These are phyloP conservation scores for Ensete ventricosum DNA, from an alignment of 176 grass and related monocot genomes.

Conservation along the genomic window DNA sequence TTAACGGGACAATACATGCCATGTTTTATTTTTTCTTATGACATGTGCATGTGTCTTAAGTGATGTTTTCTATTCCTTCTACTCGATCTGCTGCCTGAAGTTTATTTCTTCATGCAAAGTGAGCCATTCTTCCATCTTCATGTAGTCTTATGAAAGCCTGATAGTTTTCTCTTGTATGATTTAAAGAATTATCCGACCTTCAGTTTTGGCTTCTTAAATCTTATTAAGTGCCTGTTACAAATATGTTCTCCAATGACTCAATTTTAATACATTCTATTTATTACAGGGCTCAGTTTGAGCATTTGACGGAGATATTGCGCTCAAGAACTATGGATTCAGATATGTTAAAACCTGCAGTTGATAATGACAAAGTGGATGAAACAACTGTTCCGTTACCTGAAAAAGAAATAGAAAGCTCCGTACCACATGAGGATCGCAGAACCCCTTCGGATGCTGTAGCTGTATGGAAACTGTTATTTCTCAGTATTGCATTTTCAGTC, in stretches of 20 bases:
- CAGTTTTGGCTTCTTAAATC: too few relatives aligned
- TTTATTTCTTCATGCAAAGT: background rate
- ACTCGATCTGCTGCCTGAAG: background rate
- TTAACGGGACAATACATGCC: too few relatives aligned
- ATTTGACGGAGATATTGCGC: slow-evolving; percentile 48
- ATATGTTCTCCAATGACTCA: too few relatives aligned
- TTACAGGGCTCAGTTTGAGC: slow-evolving; percentile 56
- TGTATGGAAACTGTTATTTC: slow-evolving; percentile 27
- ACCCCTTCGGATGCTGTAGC: slow-evolving; percentile 19
- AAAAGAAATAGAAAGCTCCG: slow-evolving; percentile 26
- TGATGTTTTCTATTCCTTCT: background rate
- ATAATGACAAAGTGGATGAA: slow-evolving; percentile 15
- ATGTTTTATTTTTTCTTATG: background rate
- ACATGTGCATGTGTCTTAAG: background rate
- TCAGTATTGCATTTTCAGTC: background rate
- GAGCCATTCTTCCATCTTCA: too few relatives aligned
- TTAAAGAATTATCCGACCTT: too few relatives aligned
- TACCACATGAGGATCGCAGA: slow-evolving; percentile 13
- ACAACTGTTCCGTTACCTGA: background rate
- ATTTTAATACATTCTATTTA: background rate
- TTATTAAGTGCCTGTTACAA: too few relatives aligned
- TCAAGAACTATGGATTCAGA: slow-evolving; percentile 48
- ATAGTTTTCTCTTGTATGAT: too few relatives aligned
- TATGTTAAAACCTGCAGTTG: slow-evolving; percentile 10
- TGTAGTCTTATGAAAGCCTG: too few relatives aligned